Conservation (phyloP, 768 basidiomycete genomes). For the Tylopilus subfusipes region DNA sequence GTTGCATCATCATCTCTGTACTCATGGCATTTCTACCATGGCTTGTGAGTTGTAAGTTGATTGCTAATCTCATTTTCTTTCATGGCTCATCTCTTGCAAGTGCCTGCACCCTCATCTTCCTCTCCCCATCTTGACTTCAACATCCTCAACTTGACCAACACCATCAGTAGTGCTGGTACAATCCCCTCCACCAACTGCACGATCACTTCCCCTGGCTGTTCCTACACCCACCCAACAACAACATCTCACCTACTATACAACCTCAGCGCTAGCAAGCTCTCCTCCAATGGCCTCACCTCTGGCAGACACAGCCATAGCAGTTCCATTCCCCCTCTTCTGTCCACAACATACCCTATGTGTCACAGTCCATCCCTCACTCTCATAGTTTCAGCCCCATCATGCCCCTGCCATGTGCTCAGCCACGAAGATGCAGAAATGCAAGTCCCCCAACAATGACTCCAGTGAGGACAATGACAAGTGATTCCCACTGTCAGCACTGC, state of each 20-base stretch:
- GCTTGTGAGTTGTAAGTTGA: too few relatives aligned
- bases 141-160: slow-evolving; percentile 52
- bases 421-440: slow-evolving; percentile 46
- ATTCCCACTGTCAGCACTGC: slow-evolving; percentile 41
- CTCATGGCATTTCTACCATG: too few relatives aligned
- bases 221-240: slow-evolving; percentile 64
- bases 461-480: slow-evolving; percentile 71
- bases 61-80: neutral
- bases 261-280: slow-evolving; percentile 65
- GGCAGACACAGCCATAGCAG: slow-evolving; percentile 69
- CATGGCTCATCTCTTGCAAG: slow-evolving; percentile 31
- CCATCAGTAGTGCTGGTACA: slow-evolving; percentile 55
- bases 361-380: slow-evolving; percentile 68
- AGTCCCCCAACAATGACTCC: slow-evolving; percentile 58
- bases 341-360: slow-evolving; percentile 47
- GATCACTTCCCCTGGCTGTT: slow-evolving; percentile 50
- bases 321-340: slow-evolving; percentile 48
- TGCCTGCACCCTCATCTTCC: slow-evolving; percentile 48
- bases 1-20: too few relatives aligned
- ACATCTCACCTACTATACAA: slow-evolving; percentile 75
- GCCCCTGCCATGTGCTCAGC: slow-evolving; percentile 51
- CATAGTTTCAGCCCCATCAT: slow-evolving; percentile 76
- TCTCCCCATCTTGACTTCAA: slow-evolving; percentile 65
- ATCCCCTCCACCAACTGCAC: slow-evolving; percentile 54
- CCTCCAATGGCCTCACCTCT: slow-evolving; percentile 67